phyloP scores from a whole-genome alignment of 2,329 filamentous ascomycete genomes.

The Trichoderma sp. region DNA sequence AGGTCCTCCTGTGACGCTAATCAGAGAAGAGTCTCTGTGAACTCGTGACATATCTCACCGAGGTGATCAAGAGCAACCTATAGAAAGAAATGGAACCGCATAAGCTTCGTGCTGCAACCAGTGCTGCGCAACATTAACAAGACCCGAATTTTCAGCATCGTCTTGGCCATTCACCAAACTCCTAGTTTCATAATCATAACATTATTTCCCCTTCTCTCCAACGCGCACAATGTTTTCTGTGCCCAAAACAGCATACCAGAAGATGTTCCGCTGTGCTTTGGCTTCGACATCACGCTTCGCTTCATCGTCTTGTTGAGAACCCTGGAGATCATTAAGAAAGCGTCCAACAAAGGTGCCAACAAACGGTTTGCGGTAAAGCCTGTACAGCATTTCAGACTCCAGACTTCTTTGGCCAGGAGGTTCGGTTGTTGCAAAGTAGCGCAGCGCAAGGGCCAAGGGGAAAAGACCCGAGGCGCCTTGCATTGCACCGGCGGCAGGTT shows the following conservation, averaged over 20 bases:
- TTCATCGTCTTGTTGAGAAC: not conserved
- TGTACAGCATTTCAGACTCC: constrained; percentile 27
- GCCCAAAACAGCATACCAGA: constrained; percentile 25
- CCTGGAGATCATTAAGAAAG: constrained; percentile 27
- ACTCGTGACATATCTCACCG: not conserved
- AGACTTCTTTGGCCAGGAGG: constrained; percentile 24
- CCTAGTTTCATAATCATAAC: not conserved
- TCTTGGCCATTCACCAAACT: not conserved
- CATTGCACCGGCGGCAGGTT: constrained; percentile 26
- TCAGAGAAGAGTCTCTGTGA: not conserved
- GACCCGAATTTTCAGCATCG: not conserved
- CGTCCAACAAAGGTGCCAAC: constrained; percentile 28
- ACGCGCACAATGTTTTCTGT: constrained; percentile 12
- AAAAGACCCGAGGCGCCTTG: constrained; percentile 28
- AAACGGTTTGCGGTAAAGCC: constrained; percentile 29
- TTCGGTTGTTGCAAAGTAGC: constrained; percentile 29
- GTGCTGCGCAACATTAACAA: not conserved
- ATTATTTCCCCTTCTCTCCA: not conserved
- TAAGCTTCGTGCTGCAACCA: not conserved
- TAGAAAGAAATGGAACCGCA: not conserved
- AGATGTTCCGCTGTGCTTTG: constrained; percentile 20
- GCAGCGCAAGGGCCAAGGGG: constrained; percentile 28
- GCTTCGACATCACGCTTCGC: constrained; percentile 18
- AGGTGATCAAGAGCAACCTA: not conserved
- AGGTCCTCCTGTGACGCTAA: not conserved